Conservation (phyloP, 352 stramenopile species). For the Phytophthora idaei region DNA sequence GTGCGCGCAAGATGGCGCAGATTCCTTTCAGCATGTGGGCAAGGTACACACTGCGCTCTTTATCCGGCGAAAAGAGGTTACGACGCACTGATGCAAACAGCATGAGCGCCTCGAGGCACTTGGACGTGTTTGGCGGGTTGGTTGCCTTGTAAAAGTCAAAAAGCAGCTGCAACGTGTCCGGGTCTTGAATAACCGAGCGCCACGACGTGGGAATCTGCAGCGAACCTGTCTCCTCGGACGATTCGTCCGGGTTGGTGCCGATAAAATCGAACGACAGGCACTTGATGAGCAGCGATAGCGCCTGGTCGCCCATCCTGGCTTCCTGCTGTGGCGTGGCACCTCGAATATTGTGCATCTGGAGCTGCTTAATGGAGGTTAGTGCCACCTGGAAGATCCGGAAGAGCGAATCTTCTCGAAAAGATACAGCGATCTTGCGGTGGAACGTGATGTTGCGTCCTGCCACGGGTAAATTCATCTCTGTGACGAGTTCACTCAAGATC, state of each 20-base stretch:
- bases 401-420: slow-evolving; percentile 96
- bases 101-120: slow-evolving; percentile 97
- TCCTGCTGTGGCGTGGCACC: slow-evolving; percentile 89
- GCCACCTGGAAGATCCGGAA: slow-evolving; percentile 97
- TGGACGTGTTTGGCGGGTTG: slow-evolving; percentile 92
- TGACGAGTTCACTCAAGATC: slow-evolving; percentile 98
- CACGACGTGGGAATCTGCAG: slow-evolving; percentile 98
- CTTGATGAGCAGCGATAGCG: slow-evolving; percentile 92
- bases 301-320: slow-evolving; percentile 92
- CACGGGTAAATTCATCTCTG: slow-evolving; percentile 97
- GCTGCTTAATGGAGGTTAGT: slow-evolving; percentile 95
- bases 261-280: slow-evolving; percentile 99
- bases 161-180: slow-evolving; percentile 93
- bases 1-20: slow-evolving; percentile 92
- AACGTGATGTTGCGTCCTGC: slow-evolving; percentile 95
- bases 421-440: slow-evolving; percentile 97
- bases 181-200: slow-evolving; percentile 93
- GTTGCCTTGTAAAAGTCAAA: slow-evolving; percentile 97
- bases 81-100: slow-evolving; percentile 94
- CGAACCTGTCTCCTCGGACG: slow-evolving; percentile 96
- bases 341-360: slow-evolving; percentile 91
- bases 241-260: slow-evolving; percentile 98
- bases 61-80: slow-evolving; percentile 97
- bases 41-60: slow-evolving; percentile 94
- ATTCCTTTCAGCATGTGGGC: slow-evolving; percentile 94